Base-by-base conservation (phyloP, 805 yeast species). In the Blastobotrys americana region DNA sequence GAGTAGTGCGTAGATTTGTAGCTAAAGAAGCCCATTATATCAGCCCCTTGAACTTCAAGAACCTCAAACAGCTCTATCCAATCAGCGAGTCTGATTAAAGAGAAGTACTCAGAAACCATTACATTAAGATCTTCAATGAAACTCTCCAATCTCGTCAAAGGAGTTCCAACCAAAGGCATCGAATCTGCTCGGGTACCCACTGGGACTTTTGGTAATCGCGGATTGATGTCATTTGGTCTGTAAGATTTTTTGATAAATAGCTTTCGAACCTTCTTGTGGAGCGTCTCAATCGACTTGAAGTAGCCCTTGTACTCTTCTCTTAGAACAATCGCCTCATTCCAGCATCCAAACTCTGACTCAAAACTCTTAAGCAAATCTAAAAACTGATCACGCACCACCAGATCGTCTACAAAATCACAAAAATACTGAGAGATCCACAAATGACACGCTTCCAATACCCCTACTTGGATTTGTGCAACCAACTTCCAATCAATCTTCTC, bases 11-110 rank as follows among this genome's bases (percentile, higher is more conserved):
- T 41, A 65, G 63, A 47, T 64, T 74, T 58, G 57, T 78, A 74
- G 41, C 72, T 68, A 57, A 83, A 80, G 46, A 87, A 65, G 5
- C 81, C 73, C 8, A 76, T 59, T 0, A 80, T 71, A 39, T 73
- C 78, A 18, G 77, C 76, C 20, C 81, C 76, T 47, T 82, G 81
- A 25, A 76, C 67, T 58, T 89, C 96, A 37, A 90, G 63, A 1
- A 80, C 64, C 56, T 86, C 90, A 59, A 77, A 84, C 3, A 82
- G 75, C 44, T 74, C 73, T 42, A 86, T 69, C 96, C 97, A 90
- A 54, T 89, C 95, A 48, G 74, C 76, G 9, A 78, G 61, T 9
- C 77, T 72, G 27, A 82, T 72, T 8, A 77, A 72, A 21, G 65
- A 68, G 57, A 82, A 79, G 25, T 82, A 69, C 3, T 74, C 72